Evolutionary conservation across 805 yeast genomes (phyloP), one percentile per base, ranked within the genome.

Genomic region (Middelhovenomyces tepae): DNA sequence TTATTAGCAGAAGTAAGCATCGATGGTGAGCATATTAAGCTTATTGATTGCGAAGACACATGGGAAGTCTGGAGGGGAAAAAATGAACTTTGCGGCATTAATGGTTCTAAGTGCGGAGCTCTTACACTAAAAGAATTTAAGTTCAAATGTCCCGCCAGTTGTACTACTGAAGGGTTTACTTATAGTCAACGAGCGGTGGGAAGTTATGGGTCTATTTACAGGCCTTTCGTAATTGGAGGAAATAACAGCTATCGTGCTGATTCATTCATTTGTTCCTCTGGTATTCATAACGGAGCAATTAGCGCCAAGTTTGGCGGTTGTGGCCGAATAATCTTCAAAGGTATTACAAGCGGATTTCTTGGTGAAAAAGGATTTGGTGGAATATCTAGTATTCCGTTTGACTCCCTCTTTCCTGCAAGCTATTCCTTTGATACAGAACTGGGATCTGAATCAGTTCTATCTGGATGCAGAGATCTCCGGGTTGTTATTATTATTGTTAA

Each of bases 221-320:
- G 75, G 33, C 80, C 81, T 1, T 83, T 65, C 46, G 72, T 74
- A 20, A 70, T 87, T 16, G 95, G 95, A 2, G 94, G 95, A 11
- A 87, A 87, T 13, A 43, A 48, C 5, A 22, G 37, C 0, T 87
- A 85, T 50, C 64, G 97, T 42, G 87, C 84, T 0, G 97, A 87
- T 57, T 83, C 95, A 1, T 86, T 65, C 46, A 78, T 89, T 0
- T 87, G 97, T 53, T 89, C 86, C 0, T 80, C 95, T 2, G 96
- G 91, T 0, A 72, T 82, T 3, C 95, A 87, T 55, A 75, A 87
- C 2, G 95, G 95, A 1, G 54, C 77, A 0, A 59, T 86, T 1
- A 78, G 91, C 0, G 78, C 89, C 9, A 48, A 65, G 17, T 61
- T 60, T 37, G 97, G 97, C 2, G 95, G 94, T 0, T 79, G 89